These are phyloP conservation scores for Trametes cinnabarina DNA, from an alignment of 768 basidiomycete species.

Conservation along the genomic window DNA sequence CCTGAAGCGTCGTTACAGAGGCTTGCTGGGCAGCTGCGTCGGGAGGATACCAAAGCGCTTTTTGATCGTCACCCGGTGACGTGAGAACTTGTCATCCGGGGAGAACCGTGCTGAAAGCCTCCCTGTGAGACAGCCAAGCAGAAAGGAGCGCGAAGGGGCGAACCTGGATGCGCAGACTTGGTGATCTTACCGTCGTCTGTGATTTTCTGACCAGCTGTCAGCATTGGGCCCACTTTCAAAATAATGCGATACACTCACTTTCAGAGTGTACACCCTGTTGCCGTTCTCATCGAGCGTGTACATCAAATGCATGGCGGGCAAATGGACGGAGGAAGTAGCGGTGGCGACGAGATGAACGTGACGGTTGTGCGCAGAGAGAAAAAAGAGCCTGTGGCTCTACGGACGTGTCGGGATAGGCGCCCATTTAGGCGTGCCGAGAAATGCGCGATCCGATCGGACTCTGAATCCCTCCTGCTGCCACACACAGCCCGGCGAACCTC, in stretches of 20 bases:
- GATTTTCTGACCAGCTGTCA: constrained; percentile 62
- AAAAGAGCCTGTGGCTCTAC: not conserved
- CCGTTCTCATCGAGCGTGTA: constrained; percentile 78
- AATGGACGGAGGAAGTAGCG: not conserved
- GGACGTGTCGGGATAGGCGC: not conserved
- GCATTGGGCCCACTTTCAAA: not conserved
- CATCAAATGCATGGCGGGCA: constrained; percentile 89
- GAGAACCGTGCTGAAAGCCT: constrained; percentile 82
- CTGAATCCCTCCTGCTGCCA: too few species aligned
- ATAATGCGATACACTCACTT: constrained; percentile 51
- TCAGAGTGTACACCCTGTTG: constrained; percentile 88
- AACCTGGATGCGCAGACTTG: constrained; percentile 97
- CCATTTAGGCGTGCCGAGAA: not conserved
- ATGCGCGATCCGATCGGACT: not conserved
- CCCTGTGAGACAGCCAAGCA: constrained; percentile 1
- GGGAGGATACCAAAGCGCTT: constrained; percentile 86
- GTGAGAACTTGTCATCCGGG: constrained; percentile 98
- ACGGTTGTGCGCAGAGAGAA: constrained; percentile 5
- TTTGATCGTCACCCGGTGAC: constrained; percentile 96
- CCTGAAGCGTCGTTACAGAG: constrained; percentile 52
- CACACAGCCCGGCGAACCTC: too few species aligned
- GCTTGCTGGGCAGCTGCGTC: constrained; percentile 87
- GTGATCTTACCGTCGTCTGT: constrained; percentile 80
- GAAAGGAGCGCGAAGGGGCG: constrained; percentile 21
- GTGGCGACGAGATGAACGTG: not conserved